Evolutionary conservation across 192 early-diverging fungal genomes (phyloP).

Genomic region (Coemansia sp.): DNA sequence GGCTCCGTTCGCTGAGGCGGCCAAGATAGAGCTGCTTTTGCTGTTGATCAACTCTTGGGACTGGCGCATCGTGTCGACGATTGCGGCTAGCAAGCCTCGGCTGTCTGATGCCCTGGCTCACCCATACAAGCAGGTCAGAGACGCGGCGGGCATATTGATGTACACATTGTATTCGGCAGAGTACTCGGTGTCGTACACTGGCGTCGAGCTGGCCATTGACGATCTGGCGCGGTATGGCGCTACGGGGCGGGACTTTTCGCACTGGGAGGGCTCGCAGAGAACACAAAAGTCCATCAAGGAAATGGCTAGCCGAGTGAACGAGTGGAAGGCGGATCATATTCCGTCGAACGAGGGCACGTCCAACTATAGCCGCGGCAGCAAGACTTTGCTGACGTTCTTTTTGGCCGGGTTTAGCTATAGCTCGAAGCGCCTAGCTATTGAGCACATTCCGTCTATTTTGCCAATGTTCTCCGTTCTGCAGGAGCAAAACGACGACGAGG

Average conservation of each 20-base stretch:
- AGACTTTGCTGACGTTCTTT: slow-evolving; percentile 43
- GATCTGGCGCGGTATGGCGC: slow-evolving; percentile 45
- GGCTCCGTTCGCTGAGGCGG: slow-evolving; percentile 83
- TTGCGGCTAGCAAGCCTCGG: slow-evolving; percentile 33
- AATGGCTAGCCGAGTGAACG: slow-evolving; percentile 24
- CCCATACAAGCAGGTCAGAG: slow-evolving; percentile 92
- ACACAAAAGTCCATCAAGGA: slow-evolving; percentile 30
- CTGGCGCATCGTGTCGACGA: slow-evolving; percentile 69
- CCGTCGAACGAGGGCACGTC: slow-evolving; percentile 53
- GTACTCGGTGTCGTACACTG: slow-evolving; percentile 62
- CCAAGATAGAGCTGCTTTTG: slow-evolving; percentile 74
- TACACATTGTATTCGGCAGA: slow-evolving; percentile 66
- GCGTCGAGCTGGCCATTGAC: slow-evolving; percentile 49
- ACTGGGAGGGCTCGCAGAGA: slow-evolving; percentile 39
- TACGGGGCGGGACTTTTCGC: slow-evolving; percentile 53
- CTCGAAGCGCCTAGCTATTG: slow-evolving; percentile 34
- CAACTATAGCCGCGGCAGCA: slow-evolving; percentile 54
- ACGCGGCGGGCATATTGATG: slow-evolving; percentile 73
- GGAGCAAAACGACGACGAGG: slow-evolving; percentile 53
- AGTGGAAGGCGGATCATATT: slow-evolving; percentile 43
- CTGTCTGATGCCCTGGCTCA: slow-evolving; percentile 61
- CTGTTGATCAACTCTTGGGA: slow-evolving; percentile 64
- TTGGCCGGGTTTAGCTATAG: slow-evolving; percentile 32
- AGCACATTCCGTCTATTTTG: slow-evolving; percentile 31
- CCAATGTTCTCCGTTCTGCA: slow-evolving; percentile 41